Base-by-base conservation (phyloP, 1,284 basidiomycete genomes). In the Cryptococcus jaspeensis region DNA sequence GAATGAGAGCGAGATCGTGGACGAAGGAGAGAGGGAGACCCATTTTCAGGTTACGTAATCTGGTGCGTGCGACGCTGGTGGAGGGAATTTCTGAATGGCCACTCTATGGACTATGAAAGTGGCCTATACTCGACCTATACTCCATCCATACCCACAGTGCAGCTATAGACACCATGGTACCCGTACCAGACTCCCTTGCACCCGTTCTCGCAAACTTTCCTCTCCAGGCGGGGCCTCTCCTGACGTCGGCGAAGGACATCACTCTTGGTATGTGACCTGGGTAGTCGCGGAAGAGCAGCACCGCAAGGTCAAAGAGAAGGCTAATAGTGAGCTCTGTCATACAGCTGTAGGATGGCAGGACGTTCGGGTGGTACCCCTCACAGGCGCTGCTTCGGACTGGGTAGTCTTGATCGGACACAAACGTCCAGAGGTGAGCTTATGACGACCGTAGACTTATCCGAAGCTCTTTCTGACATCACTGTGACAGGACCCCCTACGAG, bases 271-370 rank as follows among this genome's bases (percentile, higher is more conserved):
- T 46, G 73, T 69, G 37, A 18, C 49, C 8, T 15, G 12, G 39
- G 18, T 41, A 5, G 35, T 15, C 41, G 18, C 6, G 12, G 0
- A 8, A 12, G 3, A 5, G 11, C 6, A 12, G 35, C 13, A 12
- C 38, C 15, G 36, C 36, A 18, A 35, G 8, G 22, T 11, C 22
- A 12, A 32, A 32, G 9, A 4, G 28, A n/a, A n/a, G 28, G 28
- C 28, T 32, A 32, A 32, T 9, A 9, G 28, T 4, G 5, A 9
- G 28, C 28, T 12, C 35, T 28, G 43, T 40, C 32, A 7, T 47
- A 32, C 46, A 77, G 78, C 77, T 36, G 70, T 77, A 32, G 74
- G 75, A 62, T 79, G 78, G 78, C 55, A 60, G n/a, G 67, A 75
- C 53, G 60, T 78, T 1, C 62, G 72, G 15, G 52, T 70, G 0